Evolutionary conservation across 1,139 yeast species (phyloP), one percentile per base, ranked within the genome.

Genomic region (Suhomyces ambrosiae): DNA sequence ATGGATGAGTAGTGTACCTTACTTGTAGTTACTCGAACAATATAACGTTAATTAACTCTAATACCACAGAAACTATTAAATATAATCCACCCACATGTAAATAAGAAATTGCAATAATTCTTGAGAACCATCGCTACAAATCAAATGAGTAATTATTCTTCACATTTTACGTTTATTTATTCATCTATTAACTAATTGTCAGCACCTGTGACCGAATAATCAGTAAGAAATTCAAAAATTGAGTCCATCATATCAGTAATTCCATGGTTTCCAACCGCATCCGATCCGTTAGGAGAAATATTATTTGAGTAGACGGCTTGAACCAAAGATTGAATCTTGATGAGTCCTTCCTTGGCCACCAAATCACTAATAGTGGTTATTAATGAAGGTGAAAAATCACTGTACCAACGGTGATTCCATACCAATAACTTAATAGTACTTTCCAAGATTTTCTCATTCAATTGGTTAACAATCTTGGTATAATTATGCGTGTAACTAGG

Each of bases 371-470:
- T 63, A 1, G 80, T 69, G 23, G 66, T 61, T 14, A 82, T 58
- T 40, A 88, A 68, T 32, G 71, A 69, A 18, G 94, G 87, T 7
- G 95, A 82, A 53, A 89, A 90, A 49, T 90, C 96, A 47, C 82
- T 78, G 63, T 92, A 94, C 98, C 98, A 94, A 57, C 98, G 80
- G 62, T 89, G 97, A 57, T 89, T 86, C 97, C 97, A 92, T 14
- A 95, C 95, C 24, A 85, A 68, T 41, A 92, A 68, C 52, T 84
- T 85, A 33, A 89, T 87, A 42, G 82, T 67, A 27, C 86, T 68
- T 45, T 85, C 92, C 48, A 89, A 68, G 14, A 86, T 79, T 46
- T 74, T 72, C 38, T 76, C 80, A 54, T 82, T 80, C 40, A 81
- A 60, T 42, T 70, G 76, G 43, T 71, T 65, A 32, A 75, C 63